phyloP scores from a whole-genome alignment of 495 filamentous ascomycete species.

The Cryomyces antarcticus region DNA sequence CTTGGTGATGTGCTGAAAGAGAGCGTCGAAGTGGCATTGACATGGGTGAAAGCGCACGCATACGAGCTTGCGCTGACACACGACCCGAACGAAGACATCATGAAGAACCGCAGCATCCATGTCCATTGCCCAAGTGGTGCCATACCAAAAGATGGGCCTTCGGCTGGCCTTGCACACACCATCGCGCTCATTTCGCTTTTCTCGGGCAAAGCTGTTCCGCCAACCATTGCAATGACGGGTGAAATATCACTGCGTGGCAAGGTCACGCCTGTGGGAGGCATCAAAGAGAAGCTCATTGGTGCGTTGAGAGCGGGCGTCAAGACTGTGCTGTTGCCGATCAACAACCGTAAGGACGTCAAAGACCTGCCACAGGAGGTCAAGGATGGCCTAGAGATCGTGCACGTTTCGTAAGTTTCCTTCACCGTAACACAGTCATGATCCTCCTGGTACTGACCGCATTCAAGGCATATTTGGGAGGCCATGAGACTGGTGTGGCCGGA shows the following conservation, averaged over 20 bases:
- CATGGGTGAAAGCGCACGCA: constrained; percentile 93
- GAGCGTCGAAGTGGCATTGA: constrained; percentile 83
- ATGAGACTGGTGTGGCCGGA: constrained; percentile 71
- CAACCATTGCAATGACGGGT: constrained; percentile 92
- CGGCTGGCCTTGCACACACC: constrained; percentile 82
- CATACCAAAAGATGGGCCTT: constrained; percentile 82
- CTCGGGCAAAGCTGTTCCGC: constrained; percentile 68
- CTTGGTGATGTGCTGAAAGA: constrained; percentile 97
- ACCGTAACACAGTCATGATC: constrained; percentile 3
- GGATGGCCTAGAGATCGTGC: constrained; percentile 70
- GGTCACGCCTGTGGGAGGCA: constrained; percentile 79
- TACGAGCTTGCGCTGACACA: constrained; percentile 72
- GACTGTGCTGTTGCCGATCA: constrained; percentile 70
- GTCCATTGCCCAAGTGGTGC: constrained; percentile 92
- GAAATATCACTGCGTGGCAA: constrained; percentile 79
- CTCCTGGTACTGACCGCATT: constrained; percentile 4
- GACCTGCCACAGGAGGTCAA: constrained; percentile 83
- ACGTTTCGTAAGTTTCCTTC: constrained; percentile 46
- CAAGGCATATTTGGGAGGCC: constrained; percentile 74
- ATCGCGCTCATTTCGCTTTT: constrained; percentile 87
- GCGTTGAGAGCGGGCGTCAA: constrained; percentile 85
- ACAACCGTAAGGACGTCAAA: constrained; percentile 83
- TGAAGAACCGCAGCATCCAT: constrained; percentile 86
- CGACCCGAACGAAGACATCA: constrained; percentile 73
- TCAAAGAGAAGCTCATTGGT: constrained; percentile 97